These are phyloP conservation scores for Citeromyces siamensis DNA, from an alignment of 1,139 yeast genomes.

Conservation along the genomic window DNA sequence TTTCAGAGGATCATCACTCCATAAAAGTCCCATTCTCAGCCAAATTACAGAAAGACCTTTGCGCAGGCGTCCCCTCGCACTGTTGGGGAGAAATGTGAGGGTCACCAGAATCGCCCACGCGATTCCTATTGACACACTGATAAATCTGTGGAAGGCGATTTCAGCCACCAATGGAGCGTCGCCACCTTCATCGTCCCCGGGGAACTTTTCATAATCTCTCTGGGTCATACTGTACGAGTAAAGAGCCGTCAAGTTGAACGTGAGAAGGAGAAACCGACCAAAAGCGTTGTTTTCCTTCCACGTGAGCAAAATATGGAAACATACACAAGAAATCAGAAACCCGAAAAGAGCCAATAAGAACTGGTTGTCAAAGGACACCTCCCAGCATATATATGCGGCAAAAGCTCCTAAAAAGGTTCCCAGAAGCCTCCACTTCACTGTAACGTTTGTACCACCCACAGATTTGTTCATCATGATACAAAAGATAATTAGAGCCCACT, in stretches of 20 bases:
- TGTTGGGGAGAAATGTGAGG: slow-evolving; percentile 54
- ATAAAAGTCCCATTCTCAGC: slow-evolving; percentile 71
- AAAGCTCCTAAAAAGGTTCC: slow-evolving; percentile 70
- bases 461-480: slow-evolving; percentile 81
- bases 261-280: slow-evolving; percentile 62
- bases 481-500: slow-evolving; percentile 76
- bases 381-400: slow-evolving; percentile 50
- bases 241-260: slow-evolving; percentile 70
- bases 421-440: slow-evolving; percentile 61
- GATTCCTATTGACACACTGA: slow-evolving; percentile 63
- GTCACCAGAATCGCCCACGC: slow-evolving; percentile 67
- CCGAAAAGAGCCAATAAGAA: slow-evolving; percentile 45
- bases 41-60: slow-evolving; percentile 57
- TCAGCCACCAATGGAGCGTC: slow-evolving; percentile 58
- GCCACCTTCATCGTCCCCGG: slow-evolving; percentile 50
- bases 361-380: slow-evolving; percentile 41
- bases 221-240: slow-evolving; percentile 62
- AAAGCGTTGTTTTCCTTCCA: slow-evolving; percentile 56
- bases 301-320: slow-evolving; percentile 55
- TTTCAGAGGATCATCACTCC: slow-evolving; percentile 53
- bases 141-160: slow-evolving; percentile 68
- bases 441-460: slow-evolving; percentile 77
- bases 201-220: slow-evolving; percentile 34
- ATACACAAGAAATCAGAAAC: slow-evolving; percentile 43
- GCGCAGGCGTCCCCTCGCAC: slow-evolving; percentile 60